A percentile compares a stretch with the other conserved stretches of the same genome.
These are phyloP conservation scores for Rubroboletus pulcherrimus DNA, from an alignment of 768 basidiomycete genomes.

Conservation along the genomic window DNA sequence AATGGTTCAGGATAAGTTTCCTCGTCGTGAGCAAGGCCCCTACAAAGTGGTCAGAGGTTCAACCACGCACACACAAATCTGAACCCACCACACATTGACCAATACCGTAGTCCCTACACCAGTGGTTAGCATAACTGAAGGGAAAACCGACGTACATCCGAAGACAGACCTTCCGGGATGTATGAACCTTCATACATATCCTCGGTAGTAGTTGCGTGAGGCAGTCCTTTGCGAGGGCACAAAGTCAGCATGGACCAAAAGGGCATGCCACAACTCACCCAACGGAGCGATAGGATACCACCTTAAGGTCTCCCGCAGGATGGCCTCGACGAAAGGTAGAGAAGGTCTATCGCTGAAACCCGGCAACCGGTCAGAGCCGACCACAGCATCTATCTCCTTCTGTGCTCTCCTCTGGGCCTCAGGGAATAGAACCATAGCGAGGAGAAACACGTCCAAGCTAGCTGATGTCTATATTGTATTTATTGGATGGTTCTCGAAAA, in stretches of 20 bases:
- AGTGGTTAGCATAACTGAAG: not conserved
- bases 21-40: constrained; percentile 39
- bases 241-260: not conserved
- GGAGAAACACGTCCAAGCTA: constrained; percentile 22
- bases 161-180: constrained; percentile 22
- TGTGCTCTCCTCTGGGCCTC: constrained; percentile 22
- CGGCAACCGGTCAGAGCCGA: constrained; percentile 21
- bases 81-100: constrained; percentile 22
- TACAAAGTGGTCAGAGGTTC: constrained; percentile 11
- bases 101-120: constrained; percentile 16
- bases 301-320: constrained; percentile 20
- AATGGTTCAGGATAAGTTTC: constrained; percentile 38
- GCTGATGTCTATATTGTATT: constrained; percentile 16
- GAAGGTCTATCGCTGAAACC: constrained; percentile 20
- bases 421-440: constrained; percentile 29
- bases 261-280: constrained; percentile 13
- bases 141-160: not conserved
- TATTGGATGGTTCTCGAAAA: not conserved
- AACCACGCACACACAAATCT: not conserved
- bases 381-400: constrained; percentile 21
- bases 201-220: constrained; percentile 18
- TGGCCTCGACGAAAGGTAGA: constrained; percentile 26
- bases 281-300: constrained; percentile 23
- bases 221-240: constrained; percentile 12
- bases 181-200: constrained; percentile 25